Evolutionary conservation across 2,329 filamentous ascomycete species (phyloP).

Genomic region (Diaporthe sp.): DNA sequence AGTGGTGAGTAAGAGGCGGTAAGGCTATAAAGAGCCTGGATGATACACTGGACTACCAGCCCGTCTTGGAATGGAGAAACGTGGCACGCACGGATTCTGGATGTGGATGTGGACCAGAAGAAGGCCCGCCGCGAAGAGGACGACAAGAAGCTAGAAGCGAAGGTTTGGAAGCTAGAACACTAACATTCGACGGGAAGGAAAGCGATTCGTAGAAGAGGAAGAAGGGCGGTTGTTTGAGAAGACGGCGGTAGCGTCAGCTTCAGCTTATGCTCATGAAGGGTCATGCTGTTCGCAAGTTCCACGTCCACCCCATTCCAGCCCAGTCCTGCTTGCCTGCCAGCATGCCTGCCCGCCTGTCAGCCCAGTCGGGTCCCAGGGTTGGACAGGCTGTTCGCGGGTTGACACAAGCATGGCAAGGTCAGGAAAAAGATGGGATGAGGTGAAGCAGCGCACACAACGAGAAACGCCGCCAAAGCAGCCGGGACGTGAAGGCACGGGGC

Average conservation of each 20-base stretch:
- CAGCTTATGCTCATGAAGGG: constrained; percentile 1
- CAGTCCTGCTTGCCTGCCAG: not conserved
- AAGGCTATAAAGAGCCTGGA: constrained; percentile 35
- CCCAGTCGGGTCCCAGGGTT: not conserved
- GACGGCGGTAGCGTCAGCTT: not conserved
- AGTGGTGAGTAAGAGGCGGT: constrained; percentile 36
- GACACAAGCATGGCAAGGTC: not conserved
- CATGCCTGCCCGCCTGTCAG: not conserved
- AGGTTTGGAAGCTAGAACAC: constrained; percentile 9
- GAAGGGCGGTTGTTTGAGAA: constrained; percentile 26
- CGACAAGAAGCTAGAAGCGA: constrained; percentile 6
- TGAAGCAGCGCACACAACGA: constrained; percentile 12
- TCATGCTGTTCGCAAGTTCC: not conserved
- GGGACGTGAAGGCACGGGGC: constrained; percentile 19
- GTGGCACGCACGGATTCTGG: constrained; percentile 25
- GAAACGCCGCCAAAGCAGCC: constrained; percentile 21
- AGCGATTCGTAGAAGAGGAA: constrained; percentile 30
- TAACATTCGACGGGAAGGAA: constrained; percentile 22
- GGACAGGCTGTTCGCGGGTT: not conserved
- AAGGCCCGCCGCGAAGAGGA: not conserved
- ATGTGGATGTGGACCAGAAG: constrained; percentile 12
- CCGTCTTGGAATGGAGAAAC: constrained; percentile 31
- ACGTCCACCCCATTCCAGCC: not conserved
- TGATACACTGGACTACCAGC: constrained; percentile 20
- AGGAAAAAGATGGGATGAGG: constrained; percentile 11